Conservation (phyloP, 2,329 filamentous ascomycete genomes). For the Akanthomyces uredinophilus region DNA sequence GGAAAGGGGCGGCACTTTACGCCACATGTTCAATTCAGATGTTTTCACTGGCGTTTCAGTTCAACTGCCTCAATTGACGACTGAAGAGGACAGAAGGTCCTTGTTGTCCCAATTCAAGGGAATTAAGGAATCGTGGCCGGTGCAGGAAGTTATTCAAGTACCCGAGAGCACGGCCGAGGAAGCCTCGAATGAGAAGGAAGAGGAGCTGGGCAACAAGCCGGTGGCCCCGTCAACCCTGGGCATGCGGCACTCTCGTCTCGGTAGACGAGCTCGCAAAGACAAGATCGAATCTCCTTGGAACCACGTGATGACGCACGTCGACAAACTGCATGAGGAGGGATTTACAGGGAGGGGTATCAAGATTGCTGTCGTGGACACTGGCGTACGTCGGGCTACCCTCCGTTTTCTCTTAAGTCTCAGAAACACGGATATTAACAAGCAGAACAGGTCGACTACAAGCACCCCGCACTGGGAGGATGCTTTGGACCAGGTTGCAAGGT, state of each 20-base stretch:
- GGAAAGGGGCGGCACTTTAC: not conserved
- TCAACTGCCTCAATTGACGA: not conserved
- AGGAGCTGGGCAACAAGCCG: not conserved
- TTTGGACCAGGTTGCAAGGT: not conserved
- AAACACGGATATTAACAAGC: not conserved
- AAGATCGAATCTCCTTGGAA: not conserved
- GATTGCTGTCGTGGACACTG: not conserved
- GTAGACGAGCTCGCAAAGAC: not conserved
- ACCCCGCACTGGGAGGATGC: not conserved
- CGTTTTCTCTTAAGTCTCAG: not conserved
- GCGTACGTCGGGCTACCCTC: not conserved
- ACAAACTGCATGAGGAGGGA: not conserved
- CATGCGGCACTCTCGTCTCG: not conserved
- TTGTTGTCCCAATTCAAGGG: not conserved
- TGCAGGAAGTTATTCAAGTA: not conserved
- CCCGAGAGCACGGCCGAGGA: not conserved
- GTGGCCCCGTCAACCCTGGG: not conserved
- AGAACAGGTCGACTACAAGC: not conserved
- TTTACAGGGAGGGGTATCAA: not conserved
- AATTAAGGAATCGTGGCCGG: not conserved
- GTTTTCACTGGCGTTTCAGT: not conserved
- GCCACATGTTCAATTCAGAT: not conserved
- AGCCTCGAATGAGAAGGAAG: not conserved
- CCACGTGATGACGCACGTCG: not conserved
- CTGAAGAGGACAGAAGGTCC: not conserved